A percentile compares a stretch with the other conserved stretches of the same genome.
phyloP scores from a whole-genome alignment of 106 monocot genomes.

The Cymbidium sinense region DNA sequence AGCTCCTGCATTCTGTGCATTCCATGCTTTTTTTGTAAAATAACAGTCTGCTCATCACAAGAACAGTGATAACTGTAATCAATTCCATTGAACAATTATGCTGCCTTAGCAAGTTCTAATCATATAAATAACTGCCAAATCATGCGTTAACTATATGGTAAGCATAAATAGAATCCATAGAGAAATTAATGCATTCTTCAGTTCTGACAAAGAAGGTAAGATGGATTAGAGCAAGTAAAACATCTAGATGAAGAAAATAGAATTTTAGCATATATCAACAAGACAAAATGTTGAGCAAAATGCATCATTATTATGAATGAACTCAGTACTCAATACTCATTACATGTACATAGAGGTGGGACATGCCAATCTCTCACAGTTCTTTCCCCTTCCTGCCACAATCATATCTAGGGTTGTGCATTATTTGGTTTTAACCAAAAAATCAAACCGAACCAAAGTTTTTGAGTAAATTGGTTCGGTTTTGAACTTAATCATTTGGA shows the following conservation, averaged over 20 bases:
- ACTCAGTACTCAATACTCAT: too few relatives aligned
- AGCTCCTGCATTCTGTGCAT: slow-evolving; percentile 61
- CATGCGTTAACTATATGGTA: background rate
- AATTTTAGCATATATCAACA: background rate
- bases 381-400: too few relatives aligned
- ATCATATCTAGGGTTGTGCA: too few relatives aligned
- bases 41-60: slow-evolving; percentile 36
- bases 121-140: background rate
- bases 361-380: too few relatives aligned
- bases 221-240: background rate
- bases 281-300: background rate
- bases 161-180: background rate
- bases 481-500: too few relatives aligned
- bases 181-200: background rate
- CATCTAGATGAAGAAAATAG: background rate
- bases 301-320: too few relatives aligned
- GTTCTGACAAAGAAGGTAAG: background rate
- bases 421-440: too few relatives aligned
- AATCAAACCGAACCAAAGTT: too few relatives aligned
- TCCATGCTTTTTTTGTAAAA: slow-evolving; percentile 60
- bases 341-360: too few relatives aligned
- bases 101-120: background rate
- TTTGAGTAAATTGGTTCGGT: too few relatives aligned
- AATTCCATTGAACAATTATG: background rate
- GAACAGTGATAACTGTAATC: background rate